Base-by-base conservation (phyloP, 192 early-diverging fungal species). In the Dissophora globulifera region DNA sequence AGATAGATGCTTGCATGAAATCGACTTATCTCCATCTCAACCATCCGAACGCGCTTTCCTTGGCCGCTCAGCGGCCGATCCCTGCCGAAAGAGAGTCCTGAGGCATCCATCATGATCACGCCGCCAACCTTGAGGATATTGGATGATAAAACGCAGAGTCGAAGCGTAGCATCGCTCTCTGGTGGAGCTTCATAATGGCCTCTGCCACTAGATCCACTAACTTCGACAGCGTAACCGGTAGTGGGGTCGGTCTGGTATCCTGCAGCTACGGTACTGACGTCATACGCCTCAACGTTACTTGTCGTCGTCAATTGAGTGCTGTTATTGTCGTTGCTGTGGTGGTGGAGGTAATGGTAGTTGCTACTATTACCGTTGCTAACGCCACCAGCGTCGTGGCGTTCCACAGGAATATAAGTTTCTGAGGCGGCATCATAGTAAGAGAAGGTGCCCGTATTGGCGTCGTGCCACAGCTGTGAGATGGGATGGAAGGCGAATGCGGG, bases 1-100 rank as follows among this genome's bases (percentile, higher is more conserved):
- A 79, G 50, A 60, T 79, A 92, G 15, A 92, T 79, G 13, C 78
- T 79, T 5, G 86, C 88, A 43, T 92, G 91, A 61, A 82, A 86
- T 48, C 88, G 86, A 31, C 87, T 89, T 0, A 88, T 83, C 13
- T 69, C 80, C 78, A 92, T 88, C 23, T 91, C 89, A 0, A 85
- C 82, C 35, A 92, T 72, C 7, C 91, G 84, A 33, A 92, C 52
- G 4, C 87, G 83, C 15, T 62, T 82, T 9, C 80, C 80, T 57
- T 74, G 82, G 19, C 82, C 78, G 32, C 72, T 76, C 56, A 62
- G 23, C 0, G 72, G 72, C 25, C 63, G 40, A 75, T 92, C 91
- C 6, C 91, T 78, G 0, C 91, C 91, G 43, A 91, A 79, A 0
- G 90, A 83, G 2, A 85, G 61, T 0, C 86, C 87, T 3, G 83